Percentiles rank a stretch among this genome's conserved stretches.
These are phyloP conservation scores for Aspergillus proliferans DNA, from an alignment of 2,329 filamentous ascomycete genomes.

Conservation along the genomic window DNA sequence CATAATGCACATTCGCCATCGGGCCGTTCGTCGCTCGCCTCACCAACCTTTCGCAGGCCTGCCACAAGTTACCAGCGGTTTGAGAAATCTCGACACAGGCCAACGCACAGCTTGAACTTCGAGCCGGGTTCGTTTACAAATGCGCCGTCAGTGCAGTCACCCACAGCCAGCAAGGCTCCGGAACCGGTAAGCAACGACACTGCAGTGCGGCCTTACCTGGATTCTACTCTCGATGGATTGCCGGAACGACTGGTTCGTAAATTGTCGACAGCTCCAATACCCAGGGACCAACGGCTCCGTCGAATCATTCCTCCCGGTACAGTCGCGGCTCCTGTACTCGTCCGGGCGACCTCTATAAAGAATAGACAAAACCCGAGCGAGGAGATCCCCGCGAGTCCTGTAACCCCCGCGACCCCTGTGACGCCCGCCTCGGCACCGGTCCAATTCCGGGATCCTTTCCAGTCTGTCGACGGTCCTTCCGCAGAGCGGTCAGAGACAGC, in stretches of 20 bases:
- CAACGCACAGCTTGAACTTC: slow-evolving; percentile 26
- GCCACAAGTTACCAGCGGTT: slow-evolving; percentile 60
- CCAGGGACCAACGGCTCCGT: slow-evolving; percentile 32
- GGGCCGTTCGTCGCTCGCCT: slow-evolving; percentile 26
- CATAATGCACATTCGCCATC: slow-evolving; percentile 32
- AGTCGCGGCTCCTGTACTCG: slow-evolving; percentile 42
- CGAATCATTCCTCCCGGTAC: slow-evolving; percentile 42
- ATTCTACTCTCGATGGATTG: slow-evolving; percentile 18
- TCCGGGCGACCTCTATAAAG: slow-evolving; percentile 39
- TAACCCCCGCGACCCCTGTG: background rate
- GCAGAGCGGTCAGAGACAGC: slow-evolving; percentile 5
- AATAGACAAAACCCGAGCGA: slow-evolving; percentile 18
- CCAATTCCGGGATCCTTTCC: slow-evolving; percentile 29
- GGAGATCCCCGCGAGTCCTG: background rate
- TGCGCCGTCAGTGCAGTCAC: slow-evolving; percentile 3
- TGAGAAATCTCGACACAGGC: slow-evolving; percentile 45
- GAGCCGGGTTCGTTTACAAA: slow-evolving; percentile 16
- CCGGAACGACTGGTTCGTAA: slow-evolving; percentile 34
- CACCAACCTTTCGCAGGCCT: slow-evolving; percentile 51
- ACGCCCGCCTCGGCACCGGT: slow-evolving; percentile 16
- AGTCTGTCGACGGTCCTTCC: slow-evolving; percentile 6
- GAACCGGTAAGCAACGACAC: slow-evolving; percentile 9
- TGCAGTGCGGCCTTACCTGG: slow-evolving; percentile 37
- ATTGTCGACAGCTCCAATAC: slow-evolving; percentile 32
- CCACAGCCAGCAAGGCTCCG: slow-evolving; percentile 7